Evolutionary conservation across 352 stramenopile genomes (phyloP), one percentile per base, ranked within the genome.

Genomic region (Halophytophthora batemanensis): DNA sequence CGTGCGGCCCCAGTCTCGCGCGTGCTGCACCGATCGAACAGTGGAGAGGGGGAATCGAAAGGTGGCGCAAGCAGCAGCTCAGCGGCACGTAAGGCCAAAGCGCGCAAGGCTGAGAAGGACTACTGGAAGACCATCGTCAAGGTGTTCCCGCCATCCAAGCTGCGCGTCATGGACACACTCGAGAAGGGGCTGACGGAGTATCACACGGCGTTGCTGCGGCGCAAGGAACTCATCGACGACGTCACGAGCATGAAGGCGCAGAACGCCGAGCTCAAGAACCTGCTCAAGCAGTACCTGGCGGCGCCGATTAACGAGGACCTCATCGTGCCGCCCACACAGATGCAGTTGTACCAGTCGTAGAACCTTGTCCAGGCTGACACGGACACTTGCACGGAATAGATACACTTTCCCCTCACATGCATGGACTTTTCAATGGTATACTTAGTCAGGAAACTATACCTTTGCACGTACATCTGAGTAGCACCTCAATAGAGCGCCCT

Each of bases 221-320:
- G 90, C 37, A 91, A 94, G 45, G 66, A 82, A 15, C 64, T 84
- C 15, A 88, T 97, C 37, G 66, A 93, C 39, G 75, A 95, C 23
- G 82, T 97, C 12, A 74, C 62, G 5, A 56, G 45, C 23, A 81
- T 98, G 35, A 80, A 90, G 44, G 48, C 57, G 29, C 85, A 97
- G 56, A 98, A 98, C 53, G 55, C 61, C 12, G 76, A 97, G 67
- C 83, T 97, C 50, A 97, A 96, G 67, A 74, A 65, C 21, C 58
- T 97, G 19, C 68, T 97, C 28, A 93, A 95, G 45, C 82, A 97
- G 44, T 97, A 97, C 51, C 60, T 97, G 11, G 79, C 76, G 18
- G 81, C 80, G 3, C 60, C 78, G 10, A 88, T 93, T 55, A 92
- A 93, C 60, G 80, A 88, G 36, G 78, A 91, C 47, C 71, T 95